Evolutionary conservation across 2,329 filamentous ascomycete species (phyloP), one percentile per base, ranked within the genome.

Genomic region (Exophiala sideris): DNA sequence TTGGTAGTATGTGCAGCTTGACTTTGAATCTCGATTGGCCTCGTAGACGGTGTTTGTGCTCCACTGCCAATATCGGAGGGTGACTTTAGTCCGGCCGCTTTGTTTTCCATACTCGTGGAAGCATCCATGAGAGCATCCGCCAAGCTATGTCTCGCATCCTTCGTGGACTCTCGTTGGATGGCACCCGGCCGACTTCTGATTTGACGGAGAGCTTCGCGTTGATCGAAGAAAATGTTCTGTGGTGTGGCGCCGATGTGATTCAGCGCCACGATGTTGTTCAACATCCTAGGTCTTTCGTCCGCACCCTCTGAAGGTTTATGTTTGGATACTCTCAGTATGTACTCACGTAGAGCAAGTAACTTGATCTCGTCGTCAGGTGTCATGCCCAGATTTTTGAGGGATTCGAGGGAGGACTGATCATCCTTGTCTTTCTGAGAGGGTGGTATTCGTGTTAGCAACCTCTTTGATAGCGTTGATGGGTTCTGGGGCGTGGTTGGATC

Each of bases 151-250:
- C 83, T 81, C 8, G 62, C 70, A 71, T 75, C 54, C 67, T 76
- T 53, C 54, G 68, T 58, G 36, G 55, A 38, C 32, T 42, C 53
- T 35, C 34, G 35, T 68, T 70, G 32, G 53, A 60, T 50, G 68
- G 64, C 29, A 34, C 34, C 41, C 66, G 62, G 49, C 69, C 62
- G 54, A 69, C 51, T 65, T 63, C 50, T 56, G 41, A 47, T 64
- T 65, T 34, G 61, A 57, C n/a, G 63, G 32, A 35, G 67, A 62
- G 41, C 55, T 61, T 61, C 59, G 62, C 50, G 82, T 51, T 91
- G 90, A 62, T 96, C 91, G 65, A 97, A 97, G 66, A 97, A 87
- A 1, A 99, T 86, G 0, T 89, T 97, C 66, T 96, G 89, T 2
- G 89, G 87, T 1, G 85, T 88, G 32, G 96, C 84, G 10, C 85